Conservation (phyloP, 495 filamentous ascomycete species). For the Rhypophila decipiens region DNA sequence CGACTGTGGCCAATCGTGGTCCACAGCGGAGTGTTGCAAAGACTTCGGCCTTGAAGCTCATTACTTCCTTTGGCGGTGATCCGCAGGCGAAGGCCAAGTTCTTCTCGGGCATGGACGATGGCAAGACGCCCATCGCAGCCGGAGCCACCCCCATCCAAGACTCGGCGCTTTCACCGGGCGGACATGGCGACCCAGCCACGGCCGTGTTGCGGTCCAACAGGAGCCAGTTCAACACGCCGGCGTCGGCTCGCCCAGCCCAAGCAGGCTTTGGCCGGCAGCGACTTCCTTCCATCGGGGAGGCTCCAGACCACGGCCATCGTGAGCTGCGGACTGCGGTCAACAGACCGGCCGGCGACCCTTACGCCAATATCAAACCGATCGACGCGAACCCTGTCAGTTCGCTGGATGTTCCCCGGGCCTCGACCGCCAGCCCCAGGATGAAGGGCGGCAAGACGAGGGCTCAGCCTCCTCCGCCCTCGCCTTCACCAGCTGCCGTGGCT, state of each 20-base stretch:
- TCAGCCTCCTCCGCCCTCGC: conserved; percentile 45
- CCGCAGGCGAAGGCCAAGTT: conserved; percentile 57
- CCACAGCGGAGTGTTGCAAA: conserved; percentile 60
- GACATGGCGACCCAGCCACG: conserved; percentile 49
- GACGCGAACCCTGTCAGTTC: conserved; percentile 4
- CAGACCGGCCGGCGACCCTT: conserved; percentile 13
- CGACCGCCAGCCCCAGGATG: conserved; percentile 46
- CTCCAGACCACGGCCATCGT: conserved; percentile 37
- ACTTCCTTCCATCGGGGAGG: conserved; percentile 81
- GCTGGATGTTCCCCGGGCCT: conserved; percentile 28
- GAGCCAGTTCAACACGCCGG: conserved; percentile 56
- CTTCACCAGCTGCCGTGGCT: conserved; percentile 38
- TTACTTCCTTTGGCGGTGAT: conserved; percentile 72
- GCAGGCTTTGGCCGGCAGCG: conserved; percentile 61
- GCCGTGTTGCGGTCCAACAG: conserved; percentile 54
- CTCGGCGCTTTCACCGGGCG: conserved; percentile 74
- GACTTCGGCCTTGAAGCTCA: conserved; percentile 82
- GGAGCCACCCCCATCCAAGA: conserved; percentile 88
- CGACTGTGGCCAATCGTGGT: conserved; percentile 38
- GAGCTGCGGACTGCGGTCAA: conserved; percentile 23
- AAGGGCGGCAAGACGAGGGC: conserved; percentile 26
- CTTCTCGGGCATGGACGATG: conserved; percentile 59
- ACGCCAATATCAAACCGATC: conserved; percentile 13
- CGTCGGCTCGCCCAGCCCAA: conserved; percentile 66
- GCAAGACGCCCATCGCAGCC: conserved; percentile 68